A percentile compares a stretch with the other conserved stretches of the same genome.
Evolutionary conservation across 2,329 filamentous ascomycete species (phyloP).

Genomic region (Colletotrichum kahawae): DNA sequence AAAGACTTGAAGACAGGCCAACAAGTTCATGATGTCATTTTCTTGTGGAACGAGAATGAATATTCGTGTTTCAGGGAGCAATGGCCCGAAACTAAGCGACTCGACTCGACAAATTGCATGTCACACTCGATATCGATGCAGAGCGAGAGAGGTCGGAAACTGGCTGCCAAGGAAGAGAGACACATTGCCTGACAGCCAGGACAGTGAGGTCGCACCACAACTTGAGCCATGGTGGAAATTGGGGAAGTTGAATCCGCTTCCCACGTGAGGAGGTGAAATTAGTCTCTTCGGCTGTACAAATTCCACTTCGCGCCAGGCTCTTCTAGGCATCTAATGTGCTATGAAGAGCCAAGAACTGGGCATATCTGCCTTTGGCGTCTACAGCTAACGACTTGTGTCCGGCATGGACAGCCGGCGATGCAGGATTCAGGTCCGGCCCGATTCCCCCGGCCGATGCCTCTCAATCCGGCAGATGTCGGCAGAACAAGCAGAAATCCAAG

Average conservation of each 20-base stretch:
- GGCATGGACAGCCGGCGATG: background rate
- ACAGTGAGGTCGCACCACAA: background rate
- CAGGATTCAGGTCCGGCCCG: background rate
- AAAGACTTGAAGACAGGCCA: background rate
- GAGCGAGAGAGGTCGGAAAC: background rate
- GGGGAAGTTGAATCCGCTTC: no score
- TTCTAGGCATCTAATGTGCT: background rate
- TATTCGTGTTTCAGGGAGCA: background rate
- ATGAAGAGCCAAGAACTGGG: background rate
- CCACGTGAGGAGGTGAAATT: background rate
- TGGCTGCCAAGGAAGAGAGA: background rate
- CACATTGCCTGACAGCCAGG: background rate
- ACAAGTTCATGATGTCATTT: background rate
- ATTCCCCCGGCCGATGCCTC: background rate
- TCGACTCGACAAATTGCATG: no score
- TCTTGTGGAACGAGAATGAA: background rate
- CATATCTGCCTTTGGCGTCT: background rate
- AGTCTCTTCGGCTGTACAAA: background rate
- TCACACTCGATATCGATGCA: background rate
- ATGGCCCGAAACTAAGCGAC: no score
- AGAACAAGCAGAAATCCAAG: background rate
- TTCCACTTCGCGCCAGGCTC: background rate
- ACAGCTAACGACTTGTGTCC: background rate
- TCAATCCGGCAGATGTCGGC: background rate
- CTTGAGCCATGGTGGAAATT: no score